Evolutionary conservation across 495 filamentous ascomycete genomes (phyloP), one percentile per base, ranked within the genome.

Genomic region (Penicilliopsis zonata): DNA sequence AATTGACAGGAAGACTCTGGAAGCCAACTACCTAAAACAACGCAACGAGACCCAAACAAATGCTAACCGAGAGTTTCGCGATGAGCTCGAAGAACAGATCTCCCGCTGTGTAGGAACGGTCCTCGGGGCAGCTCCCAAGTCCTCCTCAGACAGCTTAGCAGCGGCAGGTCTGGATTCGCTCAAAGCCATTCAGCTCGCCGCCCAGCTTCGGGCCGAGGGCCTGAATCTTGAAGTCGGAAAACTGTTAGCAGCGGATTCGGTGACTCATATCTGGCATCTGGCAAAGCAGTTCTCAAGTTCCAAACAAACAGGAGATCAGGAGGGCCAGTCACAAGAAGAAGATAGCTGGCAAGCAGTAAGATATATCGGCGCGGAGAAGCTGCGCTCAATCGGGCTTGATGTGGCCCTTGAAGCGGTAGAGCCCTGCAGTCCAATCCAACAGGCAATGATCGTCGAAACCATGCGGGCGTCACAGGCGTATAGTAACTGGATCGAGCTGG

Each of bases 371-470:
- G 23, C 42, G 20, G 30, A 39, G 30, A 46, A 36, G 28, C 23
- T 55, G 10, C 35, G 41, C 2, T 26, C 42, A 5, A 33, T 50
- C 2, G 44, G 37, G 0, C 23, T 57, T 21, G 30, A 22, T 10
- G 38, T 52, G 3, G 44, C 64, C 4, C 52, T 81, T 16, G 58
- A 69, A 5, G 56, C 63, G 13, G 47, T 83, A 16, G 48, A 76
- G 13, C 61, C 62, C 3, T 82, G 79, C 43, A 84, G 75, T 18
- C 70, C 76, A 28, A 62, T 85, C 5, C 84, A 92, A 38, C 53
- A 65, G 13, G 74, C 79, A n/a, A 87, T 92, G 82, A 56, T 92
- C 3, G 53, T 69, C 2, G 82, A 86, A 43, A 84, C 79, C 1
- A 45, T 53, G 4, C 59, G 61, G 19, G 47, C 72, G 22, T 22